Base-by-base conservation (phyloP, 768 basidiomycete genomes). In the Cystobasidium onofrii region DNA sequence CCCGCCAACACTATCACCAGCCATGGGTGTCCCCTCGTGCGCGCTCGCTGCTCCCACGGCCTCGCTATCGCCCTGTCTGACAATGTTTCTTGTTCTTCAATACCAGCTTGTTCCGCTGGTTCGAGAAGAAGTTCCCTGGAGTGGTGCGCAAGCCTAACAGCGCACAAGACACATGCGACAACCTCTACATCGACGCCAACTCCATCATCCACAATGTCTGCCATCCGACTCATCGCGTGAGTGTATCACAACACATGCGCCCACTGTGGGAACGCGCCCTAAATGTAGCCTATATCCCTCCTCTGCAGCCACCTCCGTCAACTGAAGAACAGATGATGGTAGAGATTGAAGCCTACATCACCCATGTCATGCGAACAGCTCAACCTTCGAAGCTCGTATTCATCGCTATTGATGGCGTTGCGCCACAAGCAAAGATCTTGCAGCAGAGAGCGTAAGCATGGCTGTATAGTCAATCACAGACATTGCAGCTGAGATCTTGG, bases 361-460 rank as follows among this genome's bases (percentile, higher is more conserved):
- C 25, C n/a, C 69, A 71, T 44, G 69, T 71, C 39, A 71, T 71
- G 12, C 60, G 61, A 52, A 60, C 54, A 2, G 69, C 52, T 18
- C 50, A 71, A 57, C 69, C 69, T 12, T 54, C 50, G 10, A 55
- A 60, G 50, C 69, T 71, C 39, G 55, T 71, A 7, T 61, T 57
- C n/a, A 71, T 71, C 20, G 69, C 69, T 39, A 71, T 71, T n/a
- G 69, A 71, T 36, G 69, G 69, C 23, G 69, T 71, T n/a, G 69
- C 69, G 25, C 69, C 69, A 44, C 69, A 71, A 36, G 69, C 69
- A 18, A 71, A 71, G 69, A 71, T 71, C 36, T 18, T 27, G 25
- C 69, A 71, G 31, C 69, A 71, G 54, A 6, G 69, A 61, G 39
- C 36, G 69, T 71, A 46, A 41, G 50, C 20, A 4, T n/a, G n/a